Base-by-base conservation (phyloP, 2,329 filamentous ascomycete species). In the Colletotrichum chlorophyti region DNA sequence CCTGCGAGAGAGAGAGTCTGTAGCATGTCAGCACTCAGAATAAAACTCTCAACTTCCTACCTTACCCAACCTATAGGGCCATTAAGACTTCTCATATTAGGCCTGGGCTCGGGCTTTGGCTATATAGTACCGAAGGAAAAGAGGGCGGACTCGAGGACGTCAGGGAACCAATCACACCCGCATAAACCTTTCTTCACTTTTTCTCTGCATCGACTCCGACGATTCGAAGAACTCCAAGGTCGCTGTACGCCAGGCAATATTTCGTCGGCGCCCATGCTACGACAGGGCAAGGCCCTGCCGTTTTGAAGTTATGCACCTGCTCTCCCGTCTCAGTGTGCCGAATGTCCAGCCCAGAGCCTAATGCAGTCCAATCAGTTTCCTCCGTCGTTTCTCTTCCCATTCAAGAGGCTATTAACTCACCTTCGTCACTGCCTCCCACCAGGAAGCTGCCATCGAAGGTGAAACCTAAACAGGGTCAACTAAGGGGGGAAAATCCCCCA, bases 401-500 rank as follows among this genome's bases (percentile, higher is more conserved):
- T 11, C 31, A 17, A n/a, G n/a, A n/a, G n/a, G n/a, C n/a, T n/a
- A n/a, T n/a, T n/a, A n/a, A 50, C 75, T 69, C 73, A 79, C 85
- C 88, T 73, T 92, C 89, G 52, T 92, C 90, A 57, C 88, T 90
- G 17, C 90, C 90, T 9, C 87, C 90, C 2, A 88, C 85, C 21
- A 93, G 76, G 68, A 88, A 94, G 66, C 84, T 87, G 1, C 91
- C 90, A 66, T 93, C 90, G 72, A 90, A 93, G 14, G 85, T 90
- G 69, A 93, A 94, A 68, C 88, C 87, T 85, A 11, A 29, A 6
- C 14, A 8, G 15, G 2, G 24, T 53, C 12, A 61, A 50, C 12
- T 9, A 27, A 9, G 2, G 11, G 6, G 1, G 12, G 17, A 15
- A 8, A 15, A 23, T 10, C 19, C 8, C 31, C 12, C 2, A 15